These are phyloP conservation scores for Penstemon barbatus DNA, from an alignment of 257 asterid genomes.

Conservation along the genomic window DNA sequence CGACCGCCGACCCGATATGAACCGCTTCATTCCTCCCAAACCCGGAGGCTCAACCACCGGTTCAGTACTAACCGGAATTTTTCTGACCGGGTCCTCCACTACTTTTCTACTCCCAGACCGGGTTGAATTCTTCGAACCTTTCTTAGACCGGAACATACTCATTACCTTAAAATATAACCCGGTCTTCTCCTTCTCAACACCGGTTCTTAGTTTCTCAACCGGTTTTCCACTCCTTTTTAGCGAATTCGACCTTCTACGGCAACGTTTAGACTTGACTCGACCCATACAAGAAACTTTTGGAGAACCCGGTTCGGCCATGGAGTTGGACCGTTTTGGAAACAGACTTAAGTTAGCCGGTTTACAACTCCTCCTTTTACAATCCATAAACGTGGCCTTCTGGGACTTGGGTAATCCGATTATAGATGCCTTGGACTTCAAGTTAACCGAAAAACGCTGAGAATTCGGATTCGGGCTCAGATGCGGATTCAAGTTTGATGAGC, in stretches of 20 bases:
- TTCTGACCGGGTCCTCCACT: slow-evolving; percentile 32
- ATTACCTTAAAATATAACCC: slow-evolving; percentile 56
- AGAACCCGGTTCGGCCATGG: slow-evolving; percentile 73
- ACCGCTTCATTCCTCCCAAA: slow-evolving; percentile 69
- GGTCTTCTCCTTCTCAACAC: slow-evolving; percentile 40
- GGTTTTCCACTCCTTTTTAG: slow-evolving; percentile 38
- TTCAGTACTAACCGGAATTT: slow-evolving; percentile 33
- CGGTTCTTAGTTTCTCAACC: slow-evolving; percentile 34
- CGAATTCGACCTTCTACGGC: slow-evolving; percentile 61
- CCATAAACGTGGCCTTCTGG: slow-evolving; percentile 50
- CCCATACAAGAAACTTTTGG: slow-evolving; percentile 97
- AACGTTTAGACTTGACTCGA: slow-evolving; percentile 78
- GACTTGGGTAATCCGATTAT: slow-evolving; percentile 76
- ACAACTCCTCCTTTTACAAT: slow-evolving; percentile 41
- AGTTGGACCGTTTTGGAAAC: slow-evolving; percentile 59
- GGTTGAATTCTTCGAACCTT: slow-evolving; percentile 30
- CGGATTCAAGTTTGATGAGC: slow-evolving; percentile 1
- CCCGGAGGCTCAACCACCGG: slow-evolving; percentile 52
- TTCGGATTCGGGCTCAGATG: slow-evolving; percentile 41
- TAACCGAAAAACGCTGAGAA: slow-evolving; percentile 55
- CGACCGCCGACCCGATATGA: slow-evolving; percentile 72
- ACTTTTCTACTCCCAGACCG: slow-evolving; percentile 36
- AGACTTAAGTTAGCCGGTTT: slow-evolving; percentile 48
- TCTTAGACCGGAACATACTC: slow-evolving; percentile 49
- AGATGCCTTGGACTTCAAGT: slow-evolving; percentile 54